Evolutionary conservation across 2,329 filamentous ascomycete genomes (phyloP), one percentile per base, ranked within the genome.

Genomic region (Rhynchosporium secalis): DNA sequence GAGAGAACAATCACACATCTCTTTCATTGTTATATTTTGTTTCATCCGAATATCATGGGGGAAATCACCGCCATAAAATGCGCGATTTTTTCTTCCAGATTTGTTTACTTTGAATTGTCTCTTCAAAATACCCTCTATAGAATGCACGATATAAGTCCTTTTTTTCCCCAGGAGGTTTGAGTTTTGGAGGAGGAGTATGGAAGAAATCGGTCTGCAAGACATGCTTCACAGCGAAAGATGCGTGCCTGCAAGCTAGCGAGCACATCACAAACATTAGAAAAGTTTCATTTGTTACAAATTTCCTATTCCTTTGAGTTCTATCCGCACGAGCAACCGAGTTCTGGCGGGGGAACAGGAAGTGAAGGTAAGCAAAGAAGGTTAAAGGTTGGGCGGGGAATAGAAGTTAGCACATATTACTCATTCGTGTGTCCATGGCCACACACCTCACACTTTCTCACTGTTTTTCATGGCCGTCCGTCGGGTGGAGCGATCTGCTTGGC

Each of bases 81-180:
- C 51, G 65, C 63, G 63, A 51, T 65, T 51, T n/a, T 28, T 45
- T 49, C 36, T 20, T 20, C 20, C 20, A 1, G 20, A 26, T 28
- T 66, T 56, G 62, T 65, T 66, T 66, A 61, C 29, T 62, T 65
- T 67, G 64, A 20, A 20, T 20, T 20, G 20, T 20, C 20, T 61
- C 66, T 68, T 70, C 65, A 59, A 69, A 71, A 69, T 68, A 68
- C 68, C 69, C 69, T 60, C 62, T 65, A 71, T 70, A 71, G 68
- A 71, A 62, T 68, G 69, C 69, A 68, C 65, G 58, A 62, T 65
- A 66, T 63, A 62, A 62, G 33, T 61, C 63, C 64, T 54, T 60
- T 57, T 47, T 38, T 45, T 48, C 20, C 20, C 20, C 20, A 20
- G 20, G 20, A 20, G 20, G 20, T 20, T 20, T 47, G 49, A 52